A percentile compares a stretch with the other conserved stretches of the same genome.
phyloP scores from a whole-genome alignment of 2,329 filamentous ascomycete species.

The Escovopsis sp. region DNA sequence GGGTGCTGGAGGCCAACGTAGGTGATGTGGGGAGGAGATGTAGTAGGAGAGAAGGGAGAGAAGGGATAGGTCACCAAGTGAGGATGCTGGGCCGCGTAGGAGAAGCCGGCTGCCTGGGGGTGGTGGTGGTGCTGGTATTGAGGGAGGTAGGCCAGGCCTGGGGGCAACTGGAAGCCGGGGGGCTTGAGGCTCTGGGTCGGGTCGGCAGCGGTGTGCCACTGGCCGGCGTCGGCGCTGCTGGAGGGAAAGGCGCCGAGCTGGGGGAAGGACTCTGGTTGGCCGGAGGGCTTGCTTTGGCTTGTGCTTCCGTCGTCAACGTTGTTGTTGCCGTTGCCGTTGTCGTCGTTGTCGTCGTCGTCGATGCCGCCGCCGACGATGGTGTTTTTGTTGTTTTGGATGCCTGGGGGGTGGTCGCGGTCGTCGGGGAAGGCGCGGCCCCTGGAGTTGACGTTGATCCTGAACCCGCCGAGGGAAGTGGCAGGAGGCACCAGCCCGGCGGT shows the following conservation, averaged over 20 bases:
- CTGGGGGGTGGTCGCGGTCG: neutral
- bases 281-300: constrained; percentile 1
- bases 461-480: too few species aligned
- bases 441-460: too few species aligned
- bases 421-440: too few species aligned
- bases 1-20: constrained; percentile 13
- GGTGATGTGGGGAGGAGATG: constrained; percentile 8
- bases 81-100: constrained; percentile 1
- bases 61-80: constrained; percentile 5
- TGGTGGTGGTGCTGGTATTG: too few species aligned
- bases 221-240: constrained; percentile 8
- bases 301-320: constrained; percentile 5
- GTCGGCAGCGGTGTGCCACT: constrained; percentile 21
- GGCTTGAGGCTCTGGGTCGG: constrained; percentile 18
- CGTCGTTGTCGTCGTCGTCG: neutral
- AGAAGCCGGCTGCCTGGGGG: constrained; percentile 5
- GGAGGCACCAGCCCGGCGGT: too few species aligned
- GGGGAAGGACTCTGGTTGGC: constrained; percentile 15
- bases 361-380: neutral
- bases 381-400: neutral
- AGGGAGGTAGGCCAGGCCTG: neutral
- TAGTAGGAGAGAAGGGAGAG: constrained; percentile 1
- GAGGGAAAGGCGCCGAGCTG: constrained; percentile 13
- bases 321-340: constrained; percentile 4
- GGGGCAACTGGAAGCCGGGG: constrained; percentile 10